These are phyloP conservation scores for Nothopassalora personata DNA, from an alignment of 2,329 filamentous ascomycete species.

Conservation along the genomic window DNA sequence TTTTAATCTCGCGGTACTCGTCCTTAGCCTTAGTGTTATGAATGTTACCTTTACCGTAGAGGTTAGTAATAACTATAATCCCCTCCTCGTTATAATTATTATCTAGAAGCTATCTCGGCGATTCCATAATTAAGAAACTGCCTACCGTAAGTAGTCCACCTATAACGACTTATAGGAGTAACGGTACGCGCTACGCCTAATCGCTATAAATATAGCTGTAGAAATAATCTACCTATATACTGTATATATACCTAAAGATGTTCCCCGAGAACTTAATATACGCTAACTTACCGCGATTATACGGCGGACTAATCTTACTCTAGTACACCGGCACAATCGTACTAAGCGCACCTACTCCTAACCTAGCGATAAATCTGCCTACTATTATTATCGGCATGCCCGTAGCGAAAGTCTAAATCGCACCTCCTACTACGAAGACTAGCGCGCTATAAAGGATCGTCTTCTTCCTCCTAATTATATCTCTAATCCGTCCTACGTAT, in stretches of 20 bases:
- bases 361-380: conserved; percentile 47
- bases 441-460: conserved; percentile 92
- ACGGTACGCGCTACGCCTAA: conserved; percentile 82
- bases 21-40: conserved; percentile 88
- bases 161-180: conserved; percentile 93
- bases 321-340: conserved; percentile 52
- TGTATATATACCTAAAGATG: conserved; percentile 90
- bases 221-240: conserved; percentile 98
- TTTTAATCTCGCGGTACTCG: conserved; percentile 98
- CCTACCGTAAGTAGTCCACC: conserved; percentile 77
- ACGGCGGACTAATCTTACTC: conserved; percentile 70
- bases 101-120: conserved; percentile 92
- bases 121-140: conserved; percentile 91
- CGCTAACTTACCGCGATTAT: conserved; percentile 90
- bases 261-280: conserved; percentile 99
- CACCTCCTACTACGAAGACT: conserved; percentile 79
- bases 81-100: conserved; percentile 98
- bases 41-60: conserved; percentile 93
- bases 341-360: conserved; percentile 47
- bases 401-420: conserved; percentile 72
- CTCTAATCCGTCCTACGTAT: conserved; percentile 78
- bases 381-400: conserved; percentile 81
- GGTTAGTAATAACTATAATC: conserved; percentile 94
- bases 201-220: conserved; percentile 84
- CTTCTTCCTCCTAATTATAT: conserved; percentile 80